Percentiles rank a stretch among this genome's conserved stretches.
Conservation (phyloP, 73 alveolate species). For the Vitrella brassicaformis region DNA sequence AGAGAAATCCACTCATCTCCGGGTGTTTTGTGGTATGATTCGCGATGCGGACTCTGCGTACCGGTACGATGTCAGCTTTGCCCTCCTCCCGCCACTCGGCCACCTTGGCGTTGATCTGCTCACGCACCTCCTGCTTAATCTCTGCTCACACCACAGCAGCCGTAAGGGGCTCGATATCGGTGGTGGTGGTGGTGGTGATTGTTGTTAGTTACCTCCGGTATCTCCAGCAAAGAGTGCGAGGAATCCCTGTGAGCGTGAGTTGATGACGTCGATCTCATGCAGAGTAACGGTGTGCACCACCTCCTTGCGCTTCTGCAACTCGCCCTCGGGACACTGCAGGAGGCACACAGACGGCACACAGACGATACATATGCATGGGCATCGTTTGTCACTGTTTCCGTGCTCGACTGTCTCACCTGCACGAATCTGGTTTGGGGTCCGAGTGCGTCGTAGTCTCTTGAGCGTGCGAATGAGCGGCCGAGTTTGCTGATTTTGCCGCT, state of each 20-base stretch:
- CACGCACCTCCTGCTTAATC: conserved; percentile 66
- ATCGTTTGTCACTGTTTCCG: too few species aligned
- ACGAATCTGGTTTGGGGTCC: conserved; percentile 92
- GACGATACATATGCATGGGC: too few species aligned
- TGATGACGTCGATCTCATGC: conserved; percentile 96
- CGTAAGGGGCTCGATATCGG: too few species aligned
- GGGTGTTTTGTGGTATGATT: too few species aligned
- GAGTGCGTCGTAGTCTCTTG: conserved; percentile 81
- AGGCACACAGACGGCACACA: background rate
- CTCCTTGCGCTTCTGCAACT: conserved; percentile 92
- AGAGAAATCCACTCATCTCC: too few species aligned
- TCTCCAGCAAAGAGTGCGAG: conserved; percentile 93
- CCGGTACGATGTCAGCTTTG: conserved; percentile 91
- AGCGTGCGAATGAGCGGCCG: conserved; percentile 90
- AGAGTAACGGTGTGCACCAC: conserved; percentile 95
- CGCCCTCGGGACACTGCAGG: conserved; percentile 86
- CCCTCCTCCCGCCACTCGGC: conserved; percentile 99
- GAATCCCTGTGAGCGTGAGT: conserved; percentile 88
- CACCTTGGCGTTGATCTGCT: conserved; percentile 87
- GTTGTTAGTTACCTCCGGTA: conserved; percentile 72
- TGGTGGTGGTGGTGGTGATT: too few species aligned
- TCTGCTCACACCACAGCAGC: too few species aligned
- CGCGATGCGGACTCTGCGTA: too few species aligned
- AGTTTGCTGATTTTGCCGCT: conserved; percentile 84
- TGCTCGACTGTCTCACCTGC: conserved; percentile 26